Percentiles rank a stretch among this genome's conserved stretches.
Conservation (phyloP, 768 basidiomycete species). For the Phaffia australis region DNA sequence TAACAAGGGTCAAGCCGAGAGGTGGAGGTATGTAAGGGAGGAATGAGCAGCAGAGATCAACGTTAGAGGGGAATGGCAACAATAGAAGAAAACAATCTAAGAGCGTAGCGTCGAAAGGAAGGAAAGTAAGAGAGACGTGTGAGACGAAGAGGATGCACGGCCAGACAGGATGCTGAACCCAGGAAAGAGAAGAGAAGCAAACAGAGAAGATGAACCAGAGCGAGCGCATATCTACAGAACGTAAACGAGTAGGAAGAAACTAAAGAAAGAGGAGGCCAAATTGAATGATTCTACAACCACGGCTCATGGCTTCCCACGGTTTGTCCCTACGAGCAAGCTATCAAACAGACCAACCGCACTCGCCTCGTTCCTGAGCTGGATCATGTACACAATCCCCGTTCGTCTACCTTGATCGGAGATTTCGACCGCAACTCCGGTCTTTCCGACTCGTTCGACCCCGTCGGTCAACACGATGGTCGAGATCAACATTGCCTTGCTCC, state of each 20-base stretch:
- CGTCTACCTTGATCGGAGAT: constrained; percentile 81
- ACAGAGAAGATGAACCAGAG: not conserved
- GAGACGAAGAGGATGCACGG: not conserved
- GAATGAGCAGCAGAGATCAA: not conserved
- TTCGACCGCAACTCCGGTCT: constrained; percentile 94
- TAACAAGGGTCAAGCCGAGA: not conserved
- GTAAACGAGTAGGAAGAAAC: not conserved
- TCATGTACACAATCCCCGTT: constrained; percentile 94
- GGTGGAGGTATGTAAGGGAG: not conserved
- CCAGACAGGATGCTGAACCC: not conserved
- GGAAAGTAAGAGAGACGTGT: not conserved
- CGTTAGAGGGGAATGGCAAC: not conserved
- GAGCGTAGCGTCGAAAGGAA: not conserved
- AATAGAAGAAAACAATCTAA: not conserved
- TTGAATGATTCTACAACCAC: not conserved
- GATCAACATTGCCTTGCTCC: constrained; percentile 62
- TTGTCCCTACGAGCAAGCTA: constrained; percentile 74
- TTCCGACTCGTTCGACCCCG: constrained; percentile 96
- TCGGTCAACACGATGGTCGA: constrained; percentile 92
- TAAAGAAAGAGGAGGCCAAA: not conserved
- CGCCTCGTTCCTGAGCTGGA: constrained; percentile 81
- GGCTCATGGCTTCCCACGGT: constrained; percentile 43
- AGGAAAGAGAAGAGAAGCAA: not conserved
- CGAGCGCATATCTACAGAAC: not conserved
- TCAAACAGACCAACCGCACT: constrained; percentile 76